These are phyloP conservation scores for Cladorrhinum sp. DNA, from an alignment of 2,329 filamentous ascomycete genomes.

Conservation along the genomic window DNA sequence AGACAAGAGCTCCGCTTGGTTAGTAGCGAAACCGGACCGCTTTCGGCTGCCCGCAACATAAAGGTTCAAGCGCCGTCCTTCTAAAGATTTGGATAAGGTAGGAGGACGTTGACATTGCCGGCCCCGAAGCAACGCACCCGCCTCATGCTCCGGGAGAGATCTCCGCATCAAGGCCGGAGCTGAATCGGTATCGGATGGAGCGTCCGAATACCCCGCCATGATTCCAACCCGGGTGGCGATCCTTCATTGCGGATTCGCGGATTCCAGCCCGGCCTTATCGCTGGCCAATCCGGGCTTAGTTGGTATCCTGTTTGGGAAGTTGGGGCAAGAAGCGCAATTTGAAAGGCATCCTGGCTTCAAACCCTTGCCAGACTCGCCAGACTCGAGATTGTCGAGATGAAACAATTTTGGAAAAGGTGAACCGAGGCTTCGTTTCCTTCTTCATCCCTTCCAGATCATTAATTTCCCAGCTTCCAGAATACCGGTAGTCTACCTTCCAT, in stretches of 20 bases:
- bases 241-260: background rate
- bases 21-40: too few relatives aligned
- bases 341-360: background rate
- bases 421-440: background rate
- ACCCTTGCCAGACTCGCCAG: background rate
- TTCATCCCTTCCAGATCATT: background rate
- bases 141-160: background rate
- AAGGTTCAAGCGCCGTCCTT: too few relatives aligned
- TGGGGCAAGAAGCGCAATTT: background rate
- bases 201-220: background rate
- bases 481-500: too few relatives aligned
- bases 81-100: too few relatives aligned
- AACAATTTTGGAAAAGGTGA: background rate
- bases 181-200: background rate
- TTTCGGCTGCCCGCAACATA: too few relatives aligned
- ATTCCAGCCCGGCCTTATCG: background rate
- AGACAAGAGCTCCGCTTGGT: too few relatives aligned
- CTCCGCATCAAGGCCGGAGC: background rate
- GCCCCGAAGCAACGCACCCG: background rate
- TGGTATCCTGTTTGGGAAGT: conserved; percentile 17
- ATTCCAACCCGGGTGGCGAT: background rate
- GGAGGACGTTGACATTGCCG: too few relatives aligned
- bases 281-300: conserved; percentile 17
- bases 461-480: background rate
- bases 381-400: background rate